Evolutionary conservation across 306 rosid genomes (phyloP).

Genomic region (Alnus rubra): DNA sequence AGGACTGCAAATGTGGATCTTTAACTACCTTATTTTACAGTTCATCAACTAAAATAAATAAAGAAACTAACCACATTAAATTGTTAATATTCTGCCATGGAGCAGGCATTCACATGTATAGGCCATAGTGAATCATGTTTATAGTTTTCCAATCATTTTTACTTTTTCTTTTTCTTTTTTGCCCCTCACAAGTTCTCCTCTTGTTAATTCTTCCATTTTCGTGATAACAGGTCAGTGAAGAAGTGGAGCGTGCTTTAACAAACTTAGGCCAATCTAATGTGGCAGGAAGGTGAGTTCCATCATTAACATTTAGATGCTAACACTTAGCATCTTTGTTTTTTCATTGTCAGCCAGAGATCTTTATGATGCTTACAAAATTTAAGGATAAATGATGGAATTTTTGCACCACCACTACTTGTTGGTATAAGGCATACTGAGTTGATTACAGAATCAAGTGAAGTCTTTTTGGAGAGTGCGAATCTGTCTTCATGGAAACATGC

Average conservation of each 20-base stretch:
- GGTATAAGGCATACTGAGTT: neutral
- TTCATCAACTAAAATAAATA: neutral
- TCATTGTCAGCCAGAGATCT: conserved; percentile 9
- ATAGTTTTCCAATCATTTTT: neutral
- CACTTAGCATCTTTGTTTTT: neutral
- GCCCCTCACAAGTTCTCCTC: neutral
- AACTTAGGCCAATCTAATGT: conserved; percentile 52
- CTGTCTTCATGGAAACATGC: neutral
- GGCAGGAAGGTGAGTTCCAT: conserved; percentile 61
- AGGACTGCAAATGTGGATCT: neutral
- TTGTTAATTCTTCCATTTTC: conserved; percentile 31
- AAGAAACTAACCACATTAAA: neutral
- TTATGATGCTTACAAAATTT: conserved; percentile 15
- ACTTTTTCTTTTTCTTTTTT: neutral
- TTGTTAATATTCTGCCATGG: neutral
- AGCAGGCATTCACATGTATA: neutral
- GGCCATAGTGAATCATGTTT: neutral
- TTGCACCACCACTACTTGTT: neutral
- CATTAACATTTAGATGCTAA: conserved; percentile 6
- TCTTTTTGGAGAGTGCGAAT: neutral
- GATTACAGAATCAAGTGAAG: neutral
- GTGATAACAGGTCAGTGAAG: conserved; percentile 75
- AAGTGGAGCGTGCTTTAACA: conserved; percentile 76
- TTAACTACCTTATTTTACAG: neutral
- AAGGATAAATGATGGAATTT: neutral